Base-by-base conservation (phyloP, 2,329 filamentous ascomycete genomes). In the Aspergillus aculeatus region DNA sequence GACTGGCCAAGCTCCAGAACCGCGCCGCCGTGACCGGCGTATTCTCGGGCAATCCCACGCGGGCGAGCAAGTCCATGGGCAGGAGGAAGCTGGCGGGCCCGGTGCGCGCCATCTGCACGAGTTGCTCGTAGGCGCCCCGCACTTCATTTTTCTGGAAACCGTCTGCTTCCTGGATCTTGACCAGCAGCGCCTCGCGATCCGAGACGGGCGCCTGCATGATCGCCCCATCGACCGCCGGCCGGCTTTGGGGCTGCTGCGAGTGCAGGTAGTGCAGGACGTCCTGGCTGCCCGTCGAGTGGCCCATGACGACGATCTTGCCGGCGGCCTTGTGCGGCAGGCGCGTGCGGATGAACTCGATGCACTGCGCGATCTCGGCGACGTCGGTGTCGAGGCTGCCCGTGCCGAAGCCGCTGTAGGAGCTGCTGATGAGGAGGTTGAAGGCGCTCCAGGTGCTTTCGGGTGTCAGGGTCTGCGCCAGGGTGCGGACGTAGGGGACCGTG, bases 141-240 rank as follows among this genome's bases (percentile, higher is more conserved):
- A 62, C 60, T 55, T 71, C 69, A 4, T 16, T 44, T n/a, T 16
- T 4, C 32, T 35, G 5, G 2, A 12, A 44, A n/a, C 16, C 5
- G 5, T 44, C 14, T 1, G 61, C 49, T 11, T 64, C 41, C 47
- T 69, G 64, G 5, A 73, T 56, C 23, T 58, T 58, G 21, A 67
- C 72, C 53, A 85, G 76, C 6, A 82, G 70, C 4, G 82, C 84
- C 71, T 96, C 89, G 31, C 91, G 83, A 73, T 96, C 92, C 1
- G 86, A 91, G 3, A 93, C 87, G 0, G 90, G 87, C 0, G 89
- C 91, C 73, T 96, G 92, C 57, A 96, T 77, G 49, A 96, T 89
- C 52, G 87, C 87, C 38, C 89, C 92, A 61, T 95, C 86, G 1
- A 96, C 77, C 0, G 59, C 77, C 0, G 85, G 83, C 12, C 84